These are phyloP conservation scores for Acer campestre DNA, from an alignment of 345 rosid species.

Conservation along the genomic window DNA sequence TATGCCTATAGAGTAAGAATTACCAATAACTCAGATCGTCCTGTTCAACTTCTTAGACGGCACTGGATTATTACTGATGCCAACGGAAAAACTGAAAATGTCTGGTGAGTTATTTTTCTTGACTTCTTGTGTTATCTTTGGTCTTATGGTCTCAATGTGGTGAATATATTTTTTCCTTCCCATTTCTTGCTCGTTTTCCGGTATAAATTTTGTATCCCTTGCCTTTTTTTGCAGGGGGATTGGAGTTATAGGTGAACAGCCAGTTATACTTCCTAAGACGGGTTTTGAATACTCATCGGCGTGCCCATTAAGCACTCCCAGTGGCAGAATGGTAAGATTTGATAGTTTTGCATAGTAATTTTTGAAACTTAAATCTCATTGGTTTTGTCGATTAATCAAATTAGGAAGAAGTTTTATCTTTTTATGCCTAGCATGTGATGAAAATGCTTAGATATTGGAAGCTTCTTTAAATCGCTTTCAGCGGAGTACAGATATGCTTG, in stretches of 20 bases:
- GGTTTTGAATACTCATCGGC: conserved; percentile 84
- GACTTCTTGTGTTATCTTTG: conserved; percentile 1
- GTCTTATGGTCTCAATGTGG: background rate
- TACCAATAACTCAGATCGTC: conserved; percentile 63
- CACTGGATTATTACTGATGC: conserved; percentile 77
- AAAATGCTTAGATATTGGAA: background rate
- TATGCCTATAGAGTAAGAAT: conserved; percentile 77
- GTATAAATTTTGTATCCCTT: conserved; percentile 10
- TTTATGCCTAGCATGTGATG: background rate
- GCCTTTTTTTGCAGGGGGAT: conserved; percentile 47
- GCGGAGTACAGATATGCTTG: background rate
- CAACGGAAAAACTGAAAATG: conserved; percentile 62
- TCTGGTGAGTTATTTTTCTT: conserved; percentile 51
- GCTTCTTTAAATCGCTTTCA: background rate
- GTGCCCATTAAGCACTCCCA: conserved; percentile 65
- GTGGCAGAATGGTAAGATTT: conserved; percentile 66
- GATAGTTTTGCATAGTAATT: background rate
- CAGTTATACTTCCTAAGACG: conserved; percentile 67
- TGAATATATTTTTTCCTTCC: background rate
- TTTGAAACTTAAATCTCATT: background rate
- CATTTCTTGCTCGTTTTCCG: background rate
- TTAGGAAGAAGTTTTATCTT: background rate
- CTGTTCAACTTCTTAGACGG: conserved; percentile 78
- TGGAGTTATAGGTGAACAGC: conserved; percentile 82
- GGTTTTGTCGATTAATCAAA: background rate